phyloP scores from a whole-genome alignment of 1,284 basidiomycete genomes.

The Irpex sp. region DNA sequence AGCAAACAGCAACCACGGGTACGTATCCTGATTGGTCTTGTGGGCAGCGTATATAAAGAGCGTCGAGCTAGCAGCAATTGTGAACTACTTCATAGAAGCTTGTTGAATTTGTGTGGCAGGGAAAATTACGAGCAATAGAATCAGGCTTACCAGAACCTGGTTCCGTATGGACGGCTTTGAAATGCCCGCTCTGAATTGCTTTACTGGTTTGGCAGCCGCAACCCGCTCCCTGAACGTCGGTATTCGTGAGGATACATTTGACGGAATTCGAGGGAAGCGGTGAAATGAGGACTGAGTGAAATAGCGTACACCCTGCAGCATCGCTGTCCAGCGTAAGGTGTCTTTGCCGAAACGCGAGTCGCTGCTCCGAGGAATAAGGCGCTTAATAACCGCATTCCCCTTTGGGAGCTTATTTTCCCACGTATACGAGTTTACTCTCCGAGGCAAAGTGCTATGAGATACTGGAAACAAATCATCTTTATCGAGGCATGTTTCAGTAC shows the following conservation, averaged over 20 bases:
- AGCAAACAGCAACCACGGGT: slow-evolving; percentile 24
- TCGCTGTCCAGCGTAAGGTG: not conserved
- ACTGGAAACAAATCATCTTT: no score
- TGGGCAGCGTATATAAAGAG: slow-evolving; percentile 31
- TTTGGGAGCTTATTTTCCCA: not conserved
- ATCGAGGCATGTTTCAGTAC: no score
- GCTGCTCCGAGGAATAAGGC: not conserved
- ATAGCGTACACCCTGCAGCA: slow-evolving; percentile 10
- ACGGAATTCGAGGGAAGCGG: slow-evolving; percentile 14
- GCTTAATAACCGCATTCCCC: not conserved
- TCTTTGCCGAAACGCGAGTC: not conserved
- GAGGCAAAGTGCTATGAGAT: not conserved
- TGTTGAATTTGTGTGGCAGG: not conserved
- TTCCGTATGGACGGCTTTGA: slow-evolving; percentile 32
- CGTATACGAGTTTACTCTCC: not conserved
- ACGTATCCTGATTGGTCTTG: slow-evolving; percentile 36
- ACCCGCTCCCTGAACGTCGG: slow-evolving; percentile 27
- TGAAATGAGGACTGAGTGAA: slow-evolving; percentile 20
- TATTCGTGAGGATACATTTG: slow-evolving; percentile 3
- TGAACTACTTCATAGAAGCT: slow-evolving; percentile 27
- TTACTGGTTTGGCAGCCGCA: slow-evolving; percentile 19
- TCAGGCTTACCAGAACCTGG: slow-evolving; percentile 36
- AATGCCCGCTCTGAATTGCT: slow-evolving; percentile 34
- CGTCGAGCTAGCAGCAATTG: slow-evolving; percentile 29
- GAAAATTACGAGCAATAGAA: not conserved